Base-by-base conservation (phyloP, 2,329 filamentous ascomycete species). In the Fusarium pilosicola region DNA sequence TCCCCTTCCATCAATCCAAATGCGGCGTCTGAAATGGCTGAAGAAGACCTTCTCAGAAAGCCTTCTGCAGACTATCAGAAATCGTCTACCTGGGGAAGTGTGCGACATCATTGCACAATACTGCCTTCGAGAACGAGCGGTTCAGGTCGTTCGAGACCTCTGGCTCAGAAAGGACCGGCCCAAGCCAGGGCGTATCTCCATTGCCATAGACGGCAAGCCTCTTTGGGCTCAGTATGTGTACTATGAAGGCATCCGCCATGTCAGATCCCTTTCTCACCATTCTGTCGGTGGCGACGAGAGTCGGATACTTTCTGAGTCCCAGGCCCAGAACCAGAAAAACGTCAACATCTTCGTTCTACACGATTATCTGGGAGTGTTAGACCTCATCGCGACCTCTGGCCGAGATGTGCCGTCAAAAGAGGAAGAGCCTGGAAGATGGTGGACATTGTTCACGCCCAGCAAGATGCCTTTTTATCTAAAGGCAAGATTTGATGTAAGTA, bases 61-160 rank as follows among this genome's bases (percentile, higher is more conserved):
- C 0, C 42, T 45, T 4, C 6, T 0, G 0, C n/a, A 26, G n/a
- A 45, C 1, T 9, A 0, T 26, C n/a, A 18, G 2, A 0, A 0
- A 3, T 2, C 11, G 42, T 9, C 42, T 26, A 0, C 42, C 42
- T 0, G 5, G 11, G 0, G 42, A 45, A 45, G 42, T 45, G 0
- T 45, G 42, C 17, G 42, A 45, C 0, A 26, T 9, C 0, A 45
- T 20, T 26, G 24, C 42, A 6, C 24, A 26, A 45, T 26, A 13
- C 1, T 26, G 42, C 9, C 42, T 45, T 0, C 42, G 0, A 9
- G 17, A 45, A 0, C 42, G 17, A 26, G 42, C 42, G 3, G 17
- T 45, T 3, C 42, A 9, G 42, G 42, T 20, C 3, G 0, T 45
- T 45, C 24, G 42, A 0, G 3, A 13, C 24, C 42, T 4, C 11